Evolutionary conservation across 331 rosid species (phyloP).

Genomic region (Acacia pycnantha): DNA sequence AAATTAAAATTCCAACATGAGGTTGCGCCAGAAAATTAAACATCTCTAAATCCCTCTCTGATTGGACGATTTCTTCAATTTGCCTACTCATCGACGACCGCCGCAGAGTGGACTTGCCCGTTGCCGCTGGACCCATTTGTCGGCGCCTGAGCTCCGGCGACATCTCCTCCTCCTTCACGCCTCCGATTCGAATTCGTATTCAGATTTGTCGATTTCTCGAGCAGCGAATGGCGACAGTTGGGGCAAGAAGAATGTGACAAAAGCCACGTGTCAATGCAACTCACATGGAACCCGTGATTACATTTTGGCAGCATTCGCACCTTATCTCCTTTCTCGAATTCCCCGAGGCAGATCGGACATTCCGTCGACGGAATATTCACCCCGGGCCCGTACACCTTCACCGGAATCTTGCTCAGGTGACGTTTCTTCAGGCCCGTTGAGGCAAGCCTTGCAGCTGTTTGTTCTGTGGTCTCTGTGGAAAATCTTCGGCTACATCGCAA

Average conservation of each 20-base stretch:
- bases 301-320: slow-evolving; percentile 74
- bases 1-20: slow-evolving; percentile 24
- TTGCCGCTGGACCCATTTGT: slow-evolving; percentile 22
- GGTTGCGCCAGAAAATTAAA: neutral
- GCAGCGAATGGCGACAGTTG: slow-evolving; percentile 72
- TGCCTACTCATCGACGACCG: slow-evolving; percentile 30
- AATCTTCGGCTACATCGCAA: slow-evolving; percentile 56
- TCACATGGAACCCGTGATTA: slow-evolving; percentile 80
- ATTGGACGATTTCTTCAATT: slow-evolving; percentile 28
- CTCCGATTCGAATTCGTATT: neutral
- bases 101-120: slow-evolving; percentile 7
- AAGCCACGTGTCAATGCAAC: slow-evolving; percentile 84
- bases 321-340: slow-evolving; percentile 67
- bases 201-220: slow-evolving; percentile 14
- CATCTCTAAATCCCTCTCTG: slow-evolving; percentile 5
- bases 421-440: slow-evolving; percentile 74
- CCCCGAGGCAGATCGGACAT: slow-evolving; percentile 83
- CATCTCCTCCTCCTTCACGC: neutral
- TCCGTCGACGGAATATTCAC: slow-evolving; percentile 56
- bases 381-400: slow-evolving; percentile 61
- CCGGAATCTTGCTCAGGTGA: slow-evolving; percentile 58
- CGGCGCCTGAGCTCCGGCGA: slow-evolving; percentile 3
- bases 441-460: slow-evolving; percentile 43
- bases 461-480: slow-evolving; percentile 44
- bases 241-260: slow-evolving; percentile 85